A percentile compares a stretch with the other conserved stretches of the same genome.
Evolutionary conservation across 2,329 filamentous ascomycete species (phyloP).

Genomic region (Dothistroma pini): DNA sequence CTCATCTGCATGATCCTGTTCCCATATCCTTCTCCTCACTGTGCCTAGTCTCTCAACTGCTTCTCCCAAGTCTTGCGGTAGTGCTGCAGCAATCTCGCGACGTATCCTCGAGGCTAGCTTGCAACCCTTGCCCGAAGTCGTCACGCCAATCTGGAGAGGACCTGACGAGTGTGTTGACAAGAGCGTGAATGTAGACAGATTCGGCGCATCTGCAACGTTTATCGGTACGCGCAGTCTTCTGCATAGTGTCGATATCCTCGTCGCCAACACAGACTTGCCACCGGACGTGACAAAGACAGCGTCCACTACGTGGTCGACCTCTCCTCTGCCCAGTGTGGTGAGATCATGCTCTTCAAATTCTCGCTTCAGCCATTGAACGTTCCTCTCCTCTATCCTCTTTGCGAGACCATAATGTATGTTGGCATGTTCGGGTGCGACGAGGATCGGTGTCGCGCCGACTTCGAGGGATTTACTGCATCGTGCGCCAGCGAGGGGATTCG

Average conservation of each 20-base stretch:
- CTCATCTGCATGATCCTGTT: constrained; percentile 63
- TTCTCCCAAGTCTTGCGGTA: constrained; percentile 70
- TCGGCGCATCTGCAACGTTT: constrained; percentile 84
- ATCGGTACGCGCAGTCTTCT: constrained; percentile 78
- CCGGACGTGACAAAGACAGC: constrained; percentile 80
- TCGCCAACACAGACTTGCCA: constrained; percentile 46
- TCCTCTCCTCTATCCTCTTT: constrained; percentile 62
- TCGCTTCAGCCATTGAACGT: constrained; percentile 63
- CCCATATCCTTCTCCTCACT: constrained; percentile 66
- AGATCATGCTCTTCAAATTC: constrained; percentile 69
- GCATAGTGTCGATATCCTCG: constrained; percentile 71
- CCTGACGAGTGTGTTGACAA: constrained; percentile 87
- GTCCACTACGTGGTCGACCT: constrained; percentile 76
- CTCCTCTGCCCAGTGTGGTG: constrained; percentile 70
- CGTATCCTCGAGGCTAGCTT: constrained; percentile 87
- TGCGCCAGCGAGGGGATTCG: constrained; percentile 80
- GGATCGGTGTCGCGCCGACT: constrained; percentile 74
- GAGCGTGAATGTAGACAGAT: constrained; percentile 83
- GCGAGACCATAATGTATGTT: constrained; percentile 57
- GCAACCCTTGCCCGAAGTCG: constrained; percentile 90
- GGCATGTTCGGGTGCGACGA: constrained; percentile 67
- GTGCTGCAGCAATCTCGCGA: constrained; percentile 75
- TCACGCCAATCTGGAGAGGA: constrained; percentile 90
- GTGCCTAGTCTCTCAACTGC: constrained; percentile 76
- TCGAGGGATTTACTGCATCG: constrained; percentile 75